phyloP scores from a whole-genome alignment of 345 rosid genomes.

The Carallia brachiata region DNA sequence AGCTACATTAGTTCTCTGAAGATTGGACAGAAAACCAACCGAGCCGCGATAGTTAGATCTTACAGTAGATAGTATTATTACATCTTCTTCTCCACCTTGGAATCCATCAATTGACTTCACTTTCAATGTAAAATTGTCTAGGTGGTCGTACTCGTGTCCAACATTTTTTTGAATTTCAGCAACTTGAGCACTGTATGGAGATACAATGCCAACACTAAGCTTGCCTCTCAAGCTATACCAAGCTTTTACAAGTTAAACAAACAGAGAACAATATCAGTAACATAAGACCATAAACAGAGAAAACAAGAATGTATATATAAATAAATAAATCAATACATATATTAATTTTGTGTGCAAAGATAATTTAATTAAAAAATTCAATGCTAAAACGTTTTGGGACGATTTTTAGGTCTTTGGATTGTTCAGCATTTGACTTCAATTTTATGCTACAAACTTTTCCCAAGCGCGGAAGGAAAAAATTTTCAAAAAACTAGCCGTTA shows the following conservation, averaged over 20 bases:
- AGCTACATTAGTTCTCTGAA: slow-evolving; percentile 17
- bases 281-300: too few relatives aligned
- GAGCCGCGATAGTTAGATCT: slow-evolving; percentile 17
- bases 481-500: too few relatives aligned
- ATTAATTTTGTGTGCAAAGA: too few relatives aligned
- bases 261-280: too few relatives aligned
- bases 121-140: slow-evolving; percentile 14
- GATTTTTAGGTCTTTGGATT: too few relatives aligned
- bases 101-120: slow-evolving; percentile 24
- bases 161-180: slow-evolving; percentile 9
- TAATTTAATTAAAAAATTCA: too few relatives aligned
- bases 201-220: slow-evolving; percentile 16
- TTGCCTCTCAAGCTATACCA: slow-evolving; percentile 8
- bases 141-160: background rate
- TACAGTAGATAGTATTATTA: slow-evolving; percentile 25
- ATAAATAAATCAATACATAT: too few relatives aligned
- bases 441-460: too few relatives aligned
- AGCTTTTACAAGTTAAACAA: background rate
- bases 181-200: slow-evolving; percentile 25
- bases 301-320: too few relatives aligned
- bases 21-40: slow-evolving; percentile 22
- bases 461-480: too few relatives aligned
- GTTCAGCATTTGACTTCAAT: too few relatives aligned
- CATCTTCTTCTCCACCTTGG: slow-evolving; percentile 29
- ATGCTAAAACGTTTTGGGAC: too few relatives aligned